phyloP scores from a whole-genome alignment of 2,329 filamentous ascomycete genomes.

The Emmonsiellopsis sp. region DNA sequence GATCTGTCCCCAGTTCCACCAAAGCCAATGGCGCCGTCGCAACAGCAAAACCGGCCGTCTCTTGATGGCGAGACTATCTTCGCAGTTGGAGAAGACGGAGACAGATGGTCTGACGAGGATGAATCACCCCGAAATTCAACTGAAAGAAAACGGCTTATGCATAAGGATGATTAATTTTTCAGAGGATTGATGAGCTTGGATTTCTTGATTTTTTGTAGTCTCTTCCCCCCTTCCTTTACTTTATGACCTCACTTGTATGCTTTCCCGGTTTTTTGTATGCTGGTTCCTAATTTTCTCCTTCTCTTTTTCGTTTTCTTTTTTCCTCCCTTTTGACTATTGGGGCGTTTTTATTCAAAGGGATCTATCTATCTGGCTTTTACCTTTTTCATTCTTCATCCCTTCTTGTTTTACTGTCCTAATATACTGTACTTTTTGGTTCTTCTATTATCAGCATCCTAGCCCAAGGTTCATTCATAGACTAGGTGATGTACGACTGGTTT shows the following conservation, averaged over 20 bases:
- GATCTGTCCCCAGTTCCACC: slow-evolving; percentile 35
- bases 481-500: too few relatives aligned
- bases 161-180: slow-evolving; percentile 22
- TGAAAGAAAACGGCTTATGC: slow-evolving; percentile 42
- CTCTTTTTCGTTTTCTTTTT: not conserved
- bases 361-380: not conserved
- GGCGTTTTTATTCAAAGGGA: not conserved
- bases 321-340: not conserved
- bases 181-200: not conserved
- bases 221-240: too few relatives aligned
- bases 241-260: not conserved
- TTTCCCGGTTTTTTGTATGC: not conserved
- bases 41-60: slow-evolving; percentile 47
- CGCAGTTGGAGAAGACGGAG: slow-evolving; percentile 77
- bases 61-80: slow-evolving; percentile 92
- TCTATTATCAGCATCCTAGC: too few relatives aligned
- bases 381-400: not conserved
- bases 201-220: not conserved
- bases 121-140: slow-evolving; percentile 43
- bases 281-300: not conserved
- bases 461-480: not conserved
- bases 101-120: slow-evolving; percentile 65
- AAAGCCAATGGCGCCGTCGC: slow-evolving; percentile 42
- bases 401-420: not conserved
- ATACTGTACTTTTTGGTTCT: too few relatives aligned